Base-by-base conservation (phyloP, 345 rosid species). In the Eucalyptus erythrocorys region DNA sequence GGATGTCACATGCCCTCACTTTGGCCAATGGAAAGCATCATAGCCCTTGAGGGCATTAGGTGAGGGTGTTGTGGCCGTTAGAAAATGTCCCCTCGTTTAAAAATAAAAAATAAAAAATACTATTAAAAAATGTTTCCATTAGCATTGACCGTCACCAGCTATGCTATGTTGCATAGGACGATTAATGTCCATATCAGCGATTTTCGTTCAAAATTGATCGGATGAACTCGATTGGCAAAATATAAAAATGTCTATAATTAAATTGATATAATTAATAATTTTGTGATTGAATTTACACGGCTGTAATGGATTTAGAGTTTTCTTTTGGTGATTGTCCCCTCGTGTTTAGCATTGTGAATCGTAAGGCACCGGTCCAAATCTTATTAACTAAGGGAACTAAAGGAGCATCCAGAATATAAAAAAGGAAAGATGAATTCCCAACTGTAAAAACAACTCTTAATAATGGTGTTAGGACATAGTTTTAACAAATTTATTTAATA, bases 121-220 rank as follows among this genome's bases (percentile, higher is more conserved):
- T 22, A 55, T 9, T 21, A 8, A 55, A 22, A 24, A 55, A 24
- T 4, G 0, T 24, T 55, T 24, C 0, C 13, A 55, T 24, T 24
- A 55, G 13, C 1, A 22, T 24, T 10, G 3, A 24, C 3, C 6
- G 7, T 10, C 30, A 22, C 1, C 0, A 0, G 3, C 3, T 55
- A 24, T 10, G 13, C 12, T 9, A 55, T 4, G 61, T 24, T 27
- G 4, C 6, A 5, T 9, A 1, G 27, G 30, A 22, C 2, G 2
- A 24, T 55, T 9, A 55, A 10, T 24, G 1, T 55, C 1, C 3
- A 22, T 4, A 55, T 4, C 0, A 22, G 1, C 4, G 0, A 55
- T 55, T 55, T 55, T 1, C 3, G 3, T 22, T 0, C 3, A 55
- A 55, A 55, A 55, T 55, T 8, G 3, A 0, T 1, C 0, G 0